These are phyloP conservation scores for Coniochaeta hoffmannii DNA, from an alignment of 2,329 filamentous ascomycete genomes.

Conservation along the genomic window DNA sequence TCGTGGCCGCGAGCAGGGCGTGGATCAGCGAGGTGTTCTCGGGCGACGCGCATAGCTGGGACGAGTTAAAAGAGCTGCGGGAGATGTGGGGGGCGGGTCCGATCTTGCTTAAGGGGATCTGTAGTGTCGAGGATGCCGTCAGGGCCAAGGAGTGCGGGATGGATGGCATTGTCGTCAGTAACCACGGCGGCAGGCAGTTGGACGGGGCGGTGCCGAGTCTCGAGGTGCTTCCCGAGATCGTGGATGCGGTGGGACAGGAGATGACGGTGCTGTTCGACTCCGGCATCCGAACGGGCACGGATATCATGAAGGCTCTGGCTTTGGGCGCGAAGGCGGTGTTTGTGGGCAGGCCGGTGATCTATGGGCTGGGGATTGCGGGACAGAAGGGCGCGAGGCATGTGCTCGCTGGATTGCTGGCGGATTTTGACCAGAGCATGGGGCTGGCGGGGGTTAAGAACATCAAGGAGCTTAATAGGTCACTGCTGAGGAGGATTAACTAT, in stretches of 20 bases:
- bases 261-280: conserved; percentile 57
- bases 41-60: conserved; percentile 49
- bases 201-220: conserved; percentile 47
- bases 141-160: conserved; percentile 35
- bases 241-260: conserved; percentile 51
- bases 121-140: conserved; percentile 39
- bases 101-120: conserved; percentile 55
- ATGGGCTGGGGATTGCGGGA: conserved; percentile 48
- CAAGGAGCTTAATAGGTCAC: conserved; percentile 24
- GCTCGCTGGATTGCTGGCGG: conserved; percentile 41
- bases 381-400: conserved; percentile 46
- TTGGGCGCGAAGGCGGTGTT: conserved; percentile 50
- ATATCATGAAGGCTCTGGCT: conserved; percentile 50
- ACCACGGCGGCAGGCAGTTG: conserved; percentile 51
- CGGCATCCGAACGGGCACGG: conserved; percentile 46
- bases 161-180: conserved; percentile 47
- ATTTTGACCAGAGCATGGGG: conserved; percentile 48
- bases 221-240: conserved; percentile 52
- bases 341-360: conserved; percentile 50
- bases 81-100: conserved; percentile 50
- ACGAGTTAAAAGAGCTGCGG: conserved; percentile 50
- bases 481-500: conserved; percentile 25
- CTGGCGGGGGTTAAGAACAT: conserved; percentile 41
- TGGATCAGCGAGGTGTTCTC: conserved; percentile 49
- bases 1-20: conserved; percentile 38